Percentiles rank a stretch among this genome's conserved stretches.
phyloP scores from a whole-genome alignment of 345 rosid genomes.

The Melastoma malabathricum region DNA sequence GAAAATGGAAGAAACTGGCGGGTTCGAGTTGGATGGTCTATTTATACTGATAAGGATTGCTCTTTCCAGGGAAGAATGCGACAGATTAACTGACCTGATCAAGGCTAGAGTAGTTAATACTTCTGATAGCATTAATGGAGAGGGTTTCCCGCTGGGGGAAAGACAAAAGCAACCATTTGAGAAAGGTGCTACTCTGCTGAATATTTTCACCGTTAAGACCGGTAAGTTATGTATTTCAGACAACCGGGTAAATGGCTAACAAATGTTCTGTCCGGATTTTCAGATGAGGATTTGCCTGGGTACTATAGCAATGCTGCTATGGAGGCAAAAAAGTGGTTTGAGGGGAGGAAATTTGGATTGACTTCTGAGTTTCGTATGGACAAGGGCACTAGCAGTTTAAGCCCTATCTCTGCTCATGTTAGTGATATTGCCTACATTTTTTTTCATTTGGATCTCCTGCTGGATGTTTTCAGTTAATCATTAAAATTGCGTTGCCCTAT shows the following conservation, averaged over 20 bases:
- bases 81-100: constrained; percentile 47
- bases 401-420: constrained; percentile 25
- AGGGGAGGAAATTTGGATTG: constrained; percentile 60
- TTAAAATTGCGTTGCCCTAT: too few relatives aligned
- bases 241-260: constrained; percentile 5
- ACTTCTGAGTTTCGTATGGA: constrained; percentile 37
- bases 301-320: constrained; percentile 32
- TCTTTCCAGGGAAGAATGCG: constrained; percentile 65
- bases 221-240: not conserved
- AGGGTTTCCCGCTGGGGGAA: constrained; percentile 14
- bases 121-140: constrained; percentile 14
- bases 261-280: constrained; percentile 8
- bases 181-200: constrained; percentile 13
- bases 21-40: too few relatives aligned
- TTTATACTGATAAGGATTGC: too few relatives aligned
- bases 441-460: not conserved
- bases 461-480: too few relatives aligned
- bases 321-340: constrained; percentile 77
- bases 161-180: constrained; percentile 12
- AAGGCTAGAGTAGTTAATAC: constrained; percentile 55
- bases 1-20: too few relatives aligned
- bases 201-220: constrained; percentile 8
- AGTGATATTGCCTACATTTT: constrained; percentile 13
- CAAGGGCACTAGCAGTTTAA: constrained; percentile 19
- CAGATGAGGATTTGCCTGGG: constrained; percentile 40